A percentile compares a stretch with the other conserved stretches of the same genome.
These are phyloP conservation scores for Sonneratia caseolaris DNA, from an alignment of 345 rosid species.

Conservation along the genomic window DNA sequence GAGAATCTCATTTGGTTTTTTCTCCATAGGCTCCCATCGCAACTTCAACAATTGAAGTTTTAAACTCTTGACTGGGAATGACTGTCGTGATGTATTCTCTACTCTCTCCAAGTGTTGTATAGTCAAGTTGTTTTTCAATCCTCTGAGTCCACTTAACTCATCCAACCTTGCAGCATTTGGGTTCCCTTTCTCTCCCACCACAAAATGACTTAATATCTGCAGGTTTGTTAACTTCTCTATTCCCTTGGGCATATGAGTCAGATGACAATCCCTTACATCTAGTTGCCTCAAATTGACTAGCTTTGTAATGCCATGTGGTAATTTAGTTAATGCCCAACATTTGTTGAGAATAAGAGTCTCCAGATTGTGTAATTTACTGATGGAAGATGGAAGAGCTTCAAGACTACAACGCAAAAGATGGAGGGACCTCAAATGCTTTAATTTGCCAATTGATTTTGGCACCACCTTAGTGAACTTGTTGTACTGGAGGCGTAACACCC, in stretches of 20 bases:
- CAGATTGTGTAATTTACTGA: not conserved
- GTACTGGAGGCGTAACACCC: not conserved
- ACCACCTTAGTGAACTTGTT: not conserved
- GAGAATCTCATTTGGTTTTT: too few relatives aligned
- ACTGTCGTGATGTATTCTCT: too few relatives aligned
- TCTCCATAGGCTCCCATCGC: too few relatives aligned
- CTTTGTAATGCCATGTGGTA: slow-evolving; percentile 1
- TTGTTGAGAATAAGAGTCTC: not conserved
- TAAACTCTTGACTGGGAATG: too few relatives aligned
- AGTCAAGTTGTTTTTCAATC: too few relatives aligned
- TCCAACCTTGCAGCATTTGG: too few relatives aligned
- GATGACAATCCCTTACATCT: not conserved
- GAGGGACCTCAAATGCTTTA: slow-evolving; percentile 1
- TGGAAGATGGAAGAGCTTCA: not conserved
- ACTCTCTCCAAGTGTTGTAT: too few relatives aligned
- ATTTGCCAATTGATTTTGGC: not conserved
- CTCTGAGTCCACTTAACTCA: too few relatives aligned
- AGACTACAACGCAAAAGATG: not conserved
- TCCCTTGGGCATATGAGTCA: not conserved
- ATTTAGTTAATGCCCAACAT: not conserved
- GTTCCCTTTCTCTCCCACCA: too few relatives aligned
- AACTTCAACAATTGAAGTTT: too few relatives aligned
- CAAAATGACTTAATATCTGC: too few relatives aligned
- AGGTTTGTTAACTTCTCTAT: too few relatives aligned
- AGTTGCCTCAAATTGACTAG: not conserved